These are phyloP conservation scores for Pleurotus platypus DNA, from an alignment of 768 basidiomycete genomes.

Conservation along the genomic window DNA sequence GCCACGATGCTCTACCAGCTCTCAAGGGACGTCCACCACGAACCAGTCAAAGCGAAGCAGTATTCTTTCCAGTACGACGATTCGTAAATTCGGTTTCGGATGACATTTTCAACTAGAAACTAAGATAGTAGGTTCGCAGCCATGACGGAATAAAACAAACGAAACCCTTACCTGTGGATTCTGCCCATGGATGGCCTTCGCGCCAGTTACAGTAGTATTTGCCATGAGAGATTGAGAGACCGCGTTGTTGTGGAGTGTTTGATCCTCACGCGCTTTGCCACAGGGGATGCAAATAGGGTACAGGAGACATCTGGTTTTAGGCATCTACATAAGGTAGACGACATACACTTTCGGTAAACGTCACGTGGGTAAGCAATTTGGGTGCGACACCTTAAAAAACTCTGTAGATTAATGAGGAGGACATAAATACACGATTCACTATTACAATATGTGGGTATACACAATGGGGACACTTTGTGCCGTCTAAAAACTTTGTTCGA, in stretches of 20 bases:
- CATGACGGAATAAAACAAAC: neutral
- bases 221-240: slow-evolving; percentile 12
- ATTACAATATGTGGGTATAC: no score
- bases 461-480: no score
- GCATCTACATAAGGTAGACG: no score
- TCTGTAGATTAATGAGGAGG: no score
- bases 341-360: no score
- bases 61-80: slow-evolving; percentile 97
- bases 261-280: neutral
- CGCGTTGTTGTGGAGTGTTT: neutral
- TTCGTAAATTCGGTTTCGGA: slow-evolving; percentile 95
- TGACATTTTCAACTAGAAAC: slow-evolving; percentile 95
- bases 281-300: neutral
- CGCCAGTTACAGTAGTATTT: slow-evolving; percentile 27
- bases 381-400: no score
- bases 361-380: no score
- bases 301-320: neutral
- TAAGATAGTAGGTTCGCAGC: slow-evolving; percentile 29
- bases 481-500: no score
- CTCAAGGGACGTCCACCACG: slow-evolving; percentile 16
- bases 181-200: slow-evolving; percentile 89
- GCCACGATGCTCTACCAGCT: slow-evolving; percentile 6
- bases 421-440: no score
- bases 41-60: slow-evolving; percentile 94
- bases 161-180: slow-evolving; percentile 78